Conservation (phyloP, 495 filamentous ascomycete genomes). For the Pyrenopolyporus hunteri region DNA sequence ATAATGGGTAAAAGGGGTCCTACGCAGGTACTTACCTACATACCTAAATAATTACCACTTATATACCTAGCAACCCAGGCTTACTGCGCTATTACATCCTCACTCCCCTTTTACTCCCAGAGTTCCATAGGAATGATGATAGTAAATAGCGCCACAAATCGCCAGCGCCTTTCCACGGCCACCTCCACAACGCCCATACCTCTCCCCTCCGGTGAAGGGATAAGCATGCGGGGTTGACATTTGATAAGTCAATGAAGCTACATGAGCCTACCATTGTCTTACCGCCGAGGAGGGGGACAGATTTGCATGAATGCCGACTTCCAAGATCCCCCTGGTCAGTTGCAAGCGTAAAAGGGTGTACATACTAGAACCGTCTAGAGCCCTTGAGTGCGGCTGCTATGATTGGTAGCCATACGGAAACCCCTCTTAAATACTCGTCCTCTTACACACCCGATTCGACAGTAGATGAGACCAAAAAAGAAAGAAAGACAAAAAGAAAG, state of each 20-base stretch:
- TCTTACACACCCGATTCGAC: background rate
- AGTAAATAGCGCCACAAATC: background rate
- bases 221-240: slow-evolving; percentile 3
- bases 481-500: too few relatives aligned
- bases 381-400: background rate
- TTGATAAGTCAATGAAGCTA: slow-evolving; percentile 18
- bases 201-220: slow-evolving; percentile 12
- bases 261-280: slow-evolving; percentile 26
- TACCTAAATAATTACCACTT: too few relatives aligned
- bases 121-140: background rate
- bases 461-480: too few relatives aligned
- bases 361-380: background rate
- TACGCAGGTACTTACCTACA: too few relatives aligned
- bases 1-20: too few relatives aligned
- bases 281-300: background rate
- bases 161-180: background rate
- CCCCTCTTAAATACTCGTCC: background rate
- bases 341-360: background rate
- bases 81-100: background rate
- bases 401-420: background rate
- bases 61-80: background rate
- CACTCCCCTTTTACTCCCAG: background rate
- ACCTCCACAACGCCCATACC: background rate
- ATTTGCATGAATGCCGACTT: background rate
- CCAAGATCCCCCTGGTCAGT: background rate